phyloP scores from a whole-genome alignment of 1,284 basidiomycete genomes.

The Cutaneotrichosporon sp. region DNA sequence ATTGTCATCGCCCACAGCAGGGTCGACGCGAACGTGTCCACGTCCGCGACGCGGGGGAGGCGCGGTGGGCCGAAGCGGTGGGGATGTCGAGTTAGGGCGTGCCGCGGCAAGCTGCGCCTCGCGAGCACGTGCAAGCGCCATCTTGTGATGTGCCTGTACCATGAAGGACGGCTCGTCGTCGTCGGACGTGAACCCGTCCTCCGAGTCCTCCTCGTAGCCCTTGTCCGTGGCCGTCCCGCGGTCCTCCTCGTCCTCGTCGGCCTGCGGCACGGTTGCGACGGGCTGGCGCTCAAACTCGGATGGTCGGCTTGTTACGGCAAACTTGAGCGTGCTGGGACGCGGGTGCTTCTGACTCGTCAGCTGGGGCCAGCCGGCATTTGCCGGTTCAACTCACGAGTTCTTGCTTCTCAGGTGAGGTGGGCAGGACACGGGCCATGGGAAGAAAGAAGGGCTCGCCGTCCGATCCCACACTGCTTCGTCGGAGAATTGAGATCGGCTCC shows the following conservation, averaged over 20 bases:
- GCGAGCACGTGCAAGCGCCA: conserved; percentile 11
- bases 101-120: conserved; percentile 4
- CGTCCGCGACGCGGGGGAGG: conserved; percentile 38
- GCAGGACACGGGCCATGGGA: conserved; percentile 9
- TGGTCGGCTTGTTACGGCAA: conserved; percentile 29
- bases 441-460: conserved; percentile 30
- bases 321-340: conserved; percentile 29
- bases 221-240: conserved; percentile 16
- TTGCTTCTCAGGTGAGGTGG: conserved; percentile 8
- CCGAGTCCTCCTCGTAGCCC: conserved; percentile 43
- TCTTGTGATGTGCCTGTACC: neutral
- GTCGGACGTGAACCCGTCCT: conserved; percentile 40
- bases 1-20: conserved; percentile 19
- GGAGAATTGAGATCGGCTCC: conserved; percentile 34
- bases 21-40: conserved; percentile 41
- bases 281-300: conserved; percentile 8
- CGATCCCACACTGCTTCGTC: conserved; percentile 32
- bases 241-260: conserved; percentile 7
- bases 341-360: neutral
- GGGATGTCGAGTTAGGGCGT: conserved; percentile 17
- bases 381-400: neutral
- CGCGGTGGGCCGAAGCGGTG: conserved; percentile 25
- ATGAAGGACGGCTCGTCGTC: conserved; percentile 25
- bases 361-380: neutral
- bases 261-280: neutral